Base-by-base conservation (phyloP, 768 basidiomycete genomes). In the Leccinum disarticulatum region DNA sequence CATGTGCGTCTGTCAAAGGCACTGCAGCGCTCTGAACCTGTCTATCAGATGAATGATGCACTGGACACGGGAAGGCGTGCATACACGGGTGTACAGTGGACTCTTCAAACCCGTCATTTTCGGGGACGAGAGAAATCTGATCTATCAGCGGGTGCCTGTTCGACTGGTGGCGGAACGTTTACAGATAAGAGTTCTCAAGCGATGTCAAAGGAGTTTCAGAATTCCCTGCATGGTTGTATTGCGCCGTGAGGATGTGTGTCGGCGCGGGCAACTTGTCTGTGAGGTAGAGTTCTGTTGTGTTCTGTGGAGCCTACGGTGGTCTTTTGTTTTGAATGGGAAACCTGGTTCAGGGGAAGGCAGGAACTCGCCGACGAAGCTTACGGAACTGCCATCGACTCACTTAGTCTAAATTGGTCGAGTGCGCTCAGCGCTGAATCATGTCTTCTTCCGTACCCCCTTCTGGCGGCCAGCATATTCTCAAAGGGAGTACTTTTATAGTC, bases 201-300 rank as follows among this genome's bases (percentile, higher is more conserved):
- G 50, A 56, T 52, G 43, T 60, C 52, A 58, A 9, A 35, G 47
- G 7, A 50, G 15, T 49, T 49, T 49, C 48, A 49, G 58, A 36
- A 56, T 66, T 61, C 67, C 65, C 61, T 61, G 36, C 62, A 67
- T 65, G 69, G 70, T 52, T 60, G 68, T 60, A 69, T 71, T 71
- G 38, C 50, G 49, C 56, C 43, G 51, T 55, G 30, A 57, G n/a
- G 43, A 35, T 43, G 47, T 49, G 36, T 19, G 41, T 35, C 48
- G 53, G 7, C 3, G 43, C 43, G 43, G 19, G 19, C n/a, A 52
- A 48, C 7, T 28, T 54, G 27, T 58, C 58, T 8, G 52, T 17
- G 48, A 51, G 30, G 52, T 31, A 52, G 22, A 43, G 55, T 35
- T 38, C 33, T 55, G 41, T 30, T 22, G 13, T n/a, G 19, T 30